phyloP scores from a whole-genome alignment of 1,284 basidiomycete genomes.

The Schizophyllum commune region DNA sequence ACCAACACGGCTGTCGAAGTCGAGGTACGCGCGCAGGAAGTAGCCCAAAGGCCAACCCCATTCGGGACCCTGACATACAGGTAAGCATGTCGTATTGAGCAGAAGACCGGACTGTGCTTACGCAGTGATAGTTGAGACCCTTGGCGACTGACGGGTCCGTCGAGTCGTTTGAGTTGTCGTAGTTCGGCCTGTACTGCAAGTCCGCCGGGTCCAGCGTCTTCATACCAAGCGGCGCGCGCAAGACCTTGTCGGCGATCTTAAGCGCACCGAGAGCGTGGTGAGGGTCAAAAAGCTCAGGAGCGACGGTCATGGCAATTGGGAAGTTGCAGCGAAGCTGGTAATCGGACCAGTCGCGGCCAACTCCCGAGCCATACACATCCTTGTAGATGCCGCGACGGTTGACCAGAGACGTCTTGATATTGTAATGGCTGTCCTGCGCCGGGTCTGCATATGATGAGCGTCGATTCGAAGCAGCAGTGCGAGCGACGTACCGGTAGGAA shows the following conservation, averaged over 20 bases:
- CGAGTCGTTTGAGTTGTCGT: conserved; percentile 89
- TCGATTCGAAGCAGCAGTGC: conserved; percentile 2
- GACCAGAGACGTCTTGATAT: conserved; percentile 64
- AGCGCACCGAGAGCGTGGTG: conserved; percentile 75
- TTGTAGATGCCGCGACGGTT: conserved; percentile 97
- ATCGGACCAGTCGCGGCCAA: conserved; percentile 88
- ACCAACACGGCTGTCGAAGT: conserved; percentile 68
- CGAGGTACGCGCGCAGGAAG: conserved; percentile 88
- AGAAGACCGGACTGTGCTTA: too few species aligned
- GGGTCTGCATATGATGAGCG: conserved; percentile 39
- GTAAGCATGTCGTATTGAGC: too few species aligned
- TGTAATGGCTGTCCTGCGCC: conserved; percentile 65
- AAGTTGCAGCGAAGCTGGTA: conserved; percentile 94
- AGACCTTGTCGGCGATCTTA: conserved; percentile 64
- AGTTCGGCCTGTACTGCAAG: conserved; percentile 79
- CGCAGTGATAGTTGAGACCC: conserved; percentile 85
- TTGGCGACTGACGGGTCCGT: conserved; percentile 79
- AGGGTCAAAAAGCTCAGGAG: conserved; percentile 89
- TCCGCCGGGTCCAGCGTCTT: conserved; percentile 86
- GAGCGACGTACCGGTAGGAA: conserved; percentile 60
- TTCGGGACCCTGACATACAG: conserved; percentile 81
- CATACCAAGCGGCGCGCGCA: conserved; percentile 87
- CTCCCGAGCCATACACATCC: conserved; percentile 88
- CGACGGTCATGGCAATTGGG: conserved; percentile 94
- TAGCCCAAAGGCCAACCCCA: conserved; percentile 95